phyloP scores from a whole-genome alignment of 1,284 basidiomycete genomes.

The Leccinum solheimii region DNA sequence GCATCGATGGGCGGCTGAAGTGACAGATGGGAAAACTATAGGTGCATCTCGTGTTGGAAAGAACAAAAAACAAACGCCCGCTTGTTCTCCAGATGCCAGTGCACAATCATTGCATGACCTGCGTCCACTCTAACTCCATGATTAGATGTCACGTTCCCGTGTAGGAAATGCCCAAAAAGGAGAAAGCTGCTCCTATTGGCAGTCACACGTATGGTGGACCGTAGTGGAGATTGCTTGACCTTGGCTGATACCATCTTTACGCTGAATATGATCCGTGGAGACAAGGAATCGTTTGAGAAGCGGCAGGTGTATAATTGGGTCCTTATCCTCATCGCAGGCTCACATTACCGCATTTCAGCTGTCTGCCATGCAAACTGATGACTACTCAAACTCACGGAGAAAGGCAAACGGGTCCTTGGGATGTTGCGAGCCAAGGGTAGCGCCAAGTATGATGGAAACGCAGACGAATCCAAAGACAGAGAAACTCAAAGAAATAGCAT shows the following conservation, averaged over 20 bases:
- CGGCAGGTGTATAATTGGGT: background rate
- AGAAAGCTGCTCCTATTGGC: background rate
- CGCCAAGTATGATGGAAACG: background rate
- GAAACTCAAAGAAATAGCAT: background rate
- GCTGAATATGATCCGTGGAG: background rate
- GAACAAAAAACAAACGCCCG: background rate
- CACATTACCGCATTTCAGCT: background rate
- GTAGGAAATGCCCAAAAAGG: background rate
- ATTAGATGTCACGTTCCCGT: background rate
- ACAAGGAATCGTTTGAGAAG: background rate
- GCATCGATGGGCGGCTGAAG: background rate
- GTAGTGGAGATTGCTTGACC: background rate
- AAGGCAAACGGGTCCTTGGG: background rate
- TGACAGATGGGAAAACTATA: background rate
- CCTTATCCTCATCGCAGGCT: background rate
- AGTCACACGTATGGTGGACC: background rate
- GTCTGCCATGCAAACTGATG: background rate
- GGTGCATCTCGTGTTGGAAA: background rate
- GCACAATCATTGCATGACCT: background rate
- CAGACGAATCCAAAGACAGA: background rate
- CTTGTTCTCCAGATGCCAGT: background rate
- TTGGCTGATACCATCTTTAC: background rate
- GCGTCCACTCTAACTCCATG: conserved; percentile 23
- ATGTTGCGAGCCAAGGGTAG: background rate
- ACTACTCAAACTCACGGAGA: background rate